A percentile compares a stretch with the other conserved stretches of the same genome.
Conservation (phyloP, 768 basidiomycete genomes). For the Rhizopogon roseolus region DNA sequence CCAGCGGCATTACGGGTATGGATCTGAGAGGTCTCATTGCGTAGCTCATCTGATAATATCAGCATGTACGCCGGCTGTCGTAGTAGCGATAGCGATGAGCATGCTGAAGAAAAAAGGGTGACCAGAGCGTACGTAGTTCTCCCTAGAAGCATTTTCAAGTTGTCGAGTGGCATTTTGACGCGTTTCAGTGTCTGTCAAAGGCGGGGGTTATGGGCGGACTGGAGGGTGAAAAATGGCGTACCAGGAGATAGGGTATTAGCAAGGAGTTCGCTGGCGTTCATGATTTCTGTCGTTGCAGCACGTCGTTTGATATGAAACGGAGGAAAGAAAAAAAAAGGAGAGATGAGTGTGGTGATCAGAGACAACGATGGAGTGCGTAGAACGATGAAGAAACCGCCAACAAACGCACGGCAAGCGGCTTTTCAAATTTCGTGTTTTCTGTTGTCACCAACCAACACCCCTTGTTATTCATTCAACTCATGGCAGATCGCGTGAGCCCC, state of each 20-base stretch:
- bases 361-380: background rate
- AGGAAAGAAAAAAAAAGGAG: slow-evolving; percentile 5
- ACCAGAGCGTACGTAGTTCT: slow-evolving; percentile 77
- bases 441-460: background rate
- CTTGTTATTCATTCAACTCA: slow-evolving; percentile 1
- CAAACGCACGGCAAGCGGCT: slow-evolving; percentile 28
- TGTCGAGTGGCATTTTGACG: slow-evolving; percentile 90
- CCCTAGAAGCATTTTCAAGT: slow-evolving; percentile 79
- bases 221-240: slow-evolving; percentile 36
- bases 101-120: slow-evolving; percentile 1
- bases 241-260: slow-evolving; percentile 90
- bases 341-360: slow-evolving; percentile 8
- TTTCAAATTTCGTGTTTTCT: slow-evolving; percentile 19
- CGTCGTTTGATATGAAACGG: slow-evolving; percentile 18
- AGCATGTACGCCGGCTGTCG: slow-evolving; percentile 85
- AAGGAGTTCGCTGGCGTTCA: slow-evolving; percentile 91
- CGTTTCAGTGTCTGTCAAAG: slow-evolving; percentile 68
- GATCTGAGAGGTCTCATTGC: slow-evolving; percentile 62
- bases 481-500: slow-evolving; percentile 28
- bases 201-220: slow-evolving; percentile 15
- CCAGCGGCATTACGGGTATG: slow-evolving; percentile 94
- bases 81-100: background rate
- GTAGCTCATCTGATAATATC: slow-evolving; percentile 82
- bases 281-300: slow-evolving; percentile 34
- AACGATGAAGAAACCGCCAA: slow-evolving; percentile 1